Evolutionary conservation across 805 yeast genomes (phyloP), one percentile per base, ranked within the genome.

Genomic region (Candida parachauliodes): DNA sequence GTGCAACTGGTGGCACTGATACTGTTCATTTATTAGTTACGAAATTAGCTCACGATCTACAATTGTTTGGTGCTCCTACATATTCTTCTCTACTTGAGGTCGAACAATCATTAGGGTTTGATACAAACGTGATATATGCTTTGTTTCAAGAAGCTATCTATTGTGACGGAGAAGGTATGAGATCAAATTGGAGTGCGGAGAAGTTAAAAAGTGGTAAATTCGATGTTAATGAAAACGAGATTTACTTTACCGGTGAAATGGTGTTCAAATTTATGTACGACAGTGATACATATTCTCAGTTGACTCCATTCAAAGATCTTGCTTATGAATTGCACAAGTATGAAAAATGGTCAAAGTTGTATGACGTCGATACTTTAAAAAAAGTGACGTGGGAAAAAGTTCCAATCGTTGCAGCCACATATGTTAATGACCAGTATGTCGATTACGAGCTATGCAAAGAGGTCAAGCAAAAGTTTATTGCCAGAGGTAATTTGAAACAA

Each of bases 111-210:
- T 50, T 59, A 7, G 56, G 69, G 1, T 78, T 76, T 48, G 82
- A 77, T 41, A 70, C 81, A 3, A 77, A 77, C 44, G 55, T 72
- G 21, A 47, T 78, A 12, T 77, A 77, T 47, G 76, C 77, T 2
- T 57, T 79, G 28, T 68, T 76, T 45, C 81, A 76, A 49, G 83
- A 77, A 44, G 76, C 80, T 5, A 76, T 78, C 11, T 77, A 77
- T 51, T 59, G 73, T 42, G 77, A 74, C 45, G 73, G 76, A 0
- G 42, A 42, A 31, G 37, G 43, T 28, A 17, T 38, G 7, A 39
- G 25, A 33, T 57, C 74, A 4, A 45, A 63, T 34, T 77, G 83
- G 83, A 53, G 74, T 5, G 81, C 80, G 2, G 68, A 71, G 11
- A 55, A 70, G 32, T 42, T 56, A 32, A 36, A 28, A 24, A 17